Evolutionary conservation across 2,329 filamentous ascomycete genomes (phyloP).

Genomic region (Cercospora beticola): DNA sequence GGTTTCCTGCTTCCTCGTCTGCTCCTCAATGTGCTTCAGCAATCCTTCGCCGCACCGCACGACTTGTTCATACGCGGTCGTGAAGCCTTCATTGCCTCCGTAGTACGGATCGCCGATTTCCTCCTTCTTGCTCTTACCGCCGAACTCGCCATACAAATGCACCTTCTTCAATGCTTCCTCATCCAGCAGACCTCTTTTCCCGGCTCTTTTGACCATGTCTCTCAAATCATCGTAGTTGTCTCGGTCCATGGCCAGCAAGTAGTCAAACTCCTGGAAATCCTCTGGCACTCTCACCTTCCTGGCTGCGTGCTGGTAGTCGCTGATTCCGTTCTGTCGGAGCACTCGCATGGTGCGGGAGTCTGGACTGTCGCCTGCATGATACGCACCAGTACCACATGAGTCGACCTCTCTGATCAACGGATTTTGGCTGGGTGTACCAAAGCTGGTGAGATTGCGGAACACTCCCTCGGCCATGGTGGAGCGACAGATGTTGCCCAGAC

Average conservation of each 20-base stretch:
- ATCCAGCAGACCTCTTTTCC: constrained; percentile 40
- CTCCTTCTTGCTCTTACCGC: constrained; percentile 57
- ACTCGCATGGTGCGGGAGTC: constrained; percentile 83
- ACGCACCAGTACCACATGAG: constrained; percentile 86
- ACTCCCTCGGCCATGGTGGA: constrained; percentile 97
- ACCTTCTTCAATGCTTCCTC: constrained; percentile 39
- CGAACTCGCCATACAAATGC: constrained; percentile 79
- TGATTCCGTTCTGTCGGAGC: constrained; percentile 66
- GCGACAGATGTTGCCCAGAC: constrained; percentile 89
- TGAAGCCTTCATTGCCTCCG: constrained; percentile 77
- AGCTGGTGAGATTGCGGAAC: constrained; percentile 68
- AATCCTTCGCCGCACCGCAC: constrained; percentile 75
- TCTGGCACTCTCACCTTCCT: constrained; percentile 65
- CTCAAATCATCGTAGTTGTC: constrained; percentile 73
- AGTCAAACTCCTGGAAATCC: constrained; percentile 86
- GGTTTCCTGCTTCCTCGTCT: constrained; percentile 22
- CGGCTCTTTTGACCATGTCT: constrained; percentile 56
- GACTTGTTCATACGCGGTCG: constrained; percentile 82
- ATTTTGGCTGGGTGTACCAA: constrained; percentile 50
- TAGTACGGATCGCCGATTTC: constrained; percentile 88
- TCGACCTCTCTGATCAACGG: constrained; percentile 68
- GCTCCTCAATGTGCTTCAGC: constrained; percentile 57
- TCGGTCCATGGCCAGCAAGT: constrained; percentile 91
- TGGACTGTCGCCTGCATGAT: constrained; percentile 74
- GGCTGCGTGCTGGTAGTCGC: constrained; percentile 72